A percentile compares a stretch with the other conserved stretches of the same genome.
These are phyloP conservation scores for Naganishia vishniacii DNA, from an alignment of 768 basidiomycete species.

Conservation along the genomic window DNA sequence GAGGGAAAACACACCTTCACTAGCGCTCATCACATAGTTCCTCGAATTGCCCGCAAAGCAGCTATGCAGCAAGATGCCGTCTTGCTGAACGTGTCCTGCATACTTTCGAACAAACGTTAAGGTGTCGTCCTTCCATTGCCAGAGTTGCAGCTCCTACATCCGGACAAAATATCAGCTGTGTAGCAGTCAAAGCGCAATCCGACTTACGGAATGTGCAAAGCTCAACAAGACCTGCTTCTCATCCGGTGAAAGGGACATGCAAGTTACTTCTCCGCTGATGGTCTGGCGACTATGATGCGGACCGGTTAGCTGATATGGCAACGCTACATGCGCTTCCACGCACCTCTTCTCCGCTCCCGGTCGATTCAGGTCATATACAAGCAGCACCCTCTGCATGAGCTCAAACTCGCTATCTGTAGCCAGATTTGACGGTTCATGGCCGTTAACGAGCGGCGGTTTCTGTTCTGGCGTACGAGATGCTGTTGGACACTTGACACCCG, in stretches of 20 bases:
- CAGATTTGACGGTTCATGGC: conserved; percentile 58
- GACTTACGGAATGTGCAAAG: conserved; percentile 74
- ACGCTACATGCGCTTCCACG: no score
- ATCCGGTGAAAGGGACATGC: conserved; percentile 77
- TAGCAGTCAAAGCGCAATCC: neutral
- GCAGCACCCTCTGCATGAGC: conserved; percentile 55
- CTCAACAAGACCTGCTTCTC: conserved; percentile 82
- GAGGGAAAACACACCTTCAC: conserved; percentile 65
- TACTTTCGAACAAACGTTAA: conserved; percentile 67
- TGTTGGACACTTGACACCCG: conserved; percentile 34
- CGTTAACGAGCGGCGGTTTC: conserved; percentile 58
- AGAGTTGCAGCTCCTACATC: conserved; percentile 91
- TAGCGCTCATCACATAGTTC: conserved; percentile 86
- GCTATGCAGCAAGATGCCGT: conserved; percentile 73
- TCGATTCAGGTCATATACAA: conserved; percentile 62
- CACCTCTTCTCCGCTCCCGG: conserved; percentile 15
- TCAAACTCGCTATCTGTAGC: conserved; percentile 28
- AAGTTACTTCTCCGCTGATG: conserved; percentile 67
- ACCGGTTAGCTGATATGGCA: no score
- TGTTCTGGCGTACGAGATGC: conserved; percentile 33
- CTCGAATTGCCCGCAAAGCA: conserved; percentile 87
- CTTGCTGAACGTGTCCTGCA: conserved; percentile 74
- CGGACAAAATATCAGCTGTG: conserved; percentile 16
- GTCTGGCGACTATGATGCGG: conserved; percentile 29
- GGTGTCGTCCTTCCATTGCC: conserved; percentile 64